Conservation (phyloP, 139 green algal species). For the Ettlia oleoabundans region DNA sequence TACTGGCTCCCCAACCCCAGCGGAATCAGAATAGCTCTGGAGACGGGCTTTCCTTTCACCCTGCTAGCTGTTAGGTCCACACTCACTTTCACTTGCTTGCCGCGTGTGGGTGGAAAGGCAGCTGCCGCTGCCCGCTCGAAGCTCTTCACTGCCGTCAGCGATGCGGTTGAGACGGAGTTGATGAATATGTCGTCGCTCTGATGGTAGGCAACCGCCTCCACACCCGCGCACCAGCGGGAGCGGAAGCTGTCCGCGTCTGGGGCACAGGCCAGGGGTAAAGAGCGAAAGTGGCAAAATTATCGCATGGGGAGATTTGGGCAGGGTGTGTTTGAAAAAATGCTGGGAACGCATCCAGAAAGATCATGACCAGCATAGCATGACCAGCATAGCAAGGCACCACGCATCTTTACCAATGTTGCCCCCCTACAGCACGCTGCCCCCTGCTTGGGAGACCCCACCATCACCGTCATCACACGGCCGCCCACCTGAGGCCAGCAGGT, state of each 20-base stretch:
- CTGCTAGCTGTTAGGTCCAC: too few relatives aligned
- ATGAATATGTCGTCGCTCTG: conserved; percentile 24
- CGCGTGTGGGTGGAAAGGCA: not conserved
- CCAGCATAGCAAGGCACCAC: too few relatives aligned
- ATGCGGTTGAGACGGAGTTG: not conserved
- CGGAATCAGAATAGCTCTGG: too few relatives aligned
- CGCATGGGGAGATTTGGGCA: too few relatives aligned
- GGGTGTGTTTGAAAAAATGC: too few relatives aligned
- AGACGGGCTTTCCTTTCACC: too few relatives aligned
- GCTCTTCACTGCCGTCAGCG: not conserved
- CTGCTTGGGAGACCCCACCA: not conserved
- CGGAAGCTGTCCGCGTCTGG: conserved; percentile 18
- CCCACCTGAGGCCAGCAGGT: conserved; percentile 32
- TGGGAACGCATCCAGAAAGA: too few relatives aligned
- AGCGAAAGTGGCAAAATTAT: too few relatives aligned
- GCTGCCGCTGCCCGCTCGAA: conserved; percentile 14
- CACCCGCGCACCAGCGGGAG: conserved; percentile 29
- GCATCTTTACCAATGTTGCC: too few relatives aligned
- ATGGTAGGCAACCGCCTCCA: conserved; percentile 17
- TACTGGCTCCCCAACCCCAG: too few relatives aligned
- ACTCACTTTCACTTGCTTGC: not conserved
- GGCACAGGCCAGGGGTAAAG: too few relatives aligned
- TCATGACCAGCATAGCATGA: too few relatives aligned
- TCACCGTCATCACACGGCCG: not conserved
- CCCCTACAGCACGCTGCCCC: not conserved